Evolutionary conservation across 768 basidiomycete species (phyloP).

Genomic region (Agaricus sinodeliciosus): DNA sequence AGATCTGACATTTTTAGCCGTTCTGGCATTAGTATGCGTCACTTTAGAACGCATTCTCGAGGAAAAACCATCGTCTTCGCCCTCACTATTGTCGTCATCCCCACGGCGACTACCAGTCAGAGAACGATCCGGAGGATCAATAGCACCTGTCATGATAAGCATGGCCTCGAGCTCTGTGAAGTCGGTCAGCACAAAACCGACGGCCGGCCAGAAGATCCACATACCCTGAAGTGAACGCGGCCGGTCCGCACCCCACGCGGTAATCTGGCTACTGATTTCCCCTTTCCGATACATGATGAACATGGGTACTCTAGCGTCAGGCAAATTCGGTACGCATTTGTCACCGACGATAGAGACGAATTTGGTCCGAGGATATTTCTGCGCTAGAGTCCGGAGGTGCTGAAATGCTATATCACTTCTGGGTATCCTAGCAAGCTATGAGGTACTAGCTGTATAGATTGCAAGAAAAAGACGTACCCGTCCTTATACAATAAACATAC

Average conservation of each 20-base stretch:
- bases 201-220: constrained; percentile 11
- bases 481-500: constrained; percentile 95
- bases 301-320: constrained; percentile 87
- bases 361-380: constrained; percentile 85
- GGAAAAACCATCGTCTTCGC: constrained; percentile 41
- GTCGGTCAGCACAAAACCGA: neutral
- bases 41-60: constrained; percentile 51
- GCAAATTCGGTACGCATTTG: constrained; percentile 95
- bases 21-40: constrained; percentile 46
- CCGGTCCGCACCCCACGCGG: constrained; percentile 77
- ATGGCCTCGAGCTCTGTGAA: constrained; percentile 62
- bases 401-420: constrained; percentile 70
- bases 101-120: constrained; percentile 27
- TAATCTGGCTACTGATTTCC: constrained; percentile 80
- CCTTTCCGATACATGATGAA: constrained; percentile 89
- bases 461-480: constrained; percentile 48
- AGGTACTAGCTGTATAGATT: neutral
- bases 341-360: constrained; percentile 93
- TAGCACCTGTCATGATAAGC: constrained; percentile 55
- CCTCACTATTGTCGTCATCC: constrained; percentile 39
- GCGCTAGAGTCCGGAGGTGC: constrained; percentile 67
- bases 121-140: constrained; percentile 51
- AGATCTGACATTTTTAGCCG: constrained; percentile 50
- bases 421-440: constrained; percentile 48
- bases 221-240: constrained; percentile 76